Conservation (phyloP, 108 stramenopile species). For the Seminavis robusta region DNA sequence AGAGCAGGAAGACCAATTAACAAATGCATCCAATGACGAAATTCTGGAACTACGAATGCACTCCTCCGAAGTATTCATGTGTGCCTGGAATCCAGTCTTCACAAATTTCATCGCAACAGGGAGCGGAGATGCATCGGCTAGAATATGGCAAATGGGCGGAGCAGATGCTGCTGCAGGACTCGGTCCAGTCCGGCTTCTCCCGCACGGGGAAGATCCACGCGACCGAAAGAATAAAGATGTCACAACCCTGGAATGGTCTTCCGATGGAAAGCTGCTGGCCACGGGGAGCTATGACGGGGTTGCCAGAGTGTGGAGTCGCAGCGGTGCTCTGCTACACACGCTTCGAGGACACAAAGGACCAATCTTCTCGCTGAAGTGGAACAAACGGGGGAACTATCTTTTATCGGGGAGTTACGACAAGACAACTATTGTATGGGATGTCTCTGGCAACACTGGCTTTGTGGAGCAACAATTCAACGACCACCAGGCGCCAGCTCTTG, state of each 20-base stretch:
- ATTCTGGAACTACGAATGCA: conserved; percentile 80
- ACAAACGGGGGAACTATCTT: conserved; percentile 85
- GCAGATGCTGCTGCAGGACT: conserved; percentile 54
- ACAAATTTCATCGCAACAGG: conserved; percentile 92
- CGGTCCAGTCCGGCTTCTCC: conserved; percentile 71
- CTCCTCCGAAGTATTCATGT: conserved; percentile 95
- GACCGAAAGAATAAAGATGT: conserved; percentile 96
- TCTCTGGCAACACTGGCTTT: conserved; percentile 56
- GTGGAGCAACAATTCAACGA: conserved; percentile 89
- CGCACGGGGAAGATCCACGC: conserved; percentile 69
- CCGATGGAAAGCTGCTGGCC: conserved; percentile 87
- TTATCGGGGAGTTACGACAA: conserved; percentile 93
- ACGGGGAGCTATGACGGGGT: conserved; percentile 96
- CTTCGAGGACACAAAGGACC: conserved; percentile 90
- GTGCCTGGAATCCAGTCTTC: conserved; percentile 93
- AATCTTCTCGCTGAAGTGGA: conserved; percentile 96
- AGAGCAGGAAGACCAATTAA: conserved; percentile 67
- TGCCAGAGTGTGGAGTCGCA: conserved; percentile 88
- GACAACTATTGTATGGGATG: conserved; percentile 95
- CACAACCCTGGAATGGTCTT: conserved; percentile 93
- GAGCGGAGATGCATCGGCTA: conserved; percentile 90
- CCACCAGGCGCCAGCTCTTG: conserved; percentile 86
- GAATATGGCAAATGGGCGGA: conserved; percentile 89
- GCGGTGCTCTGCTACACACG: conserved; percentile 77
- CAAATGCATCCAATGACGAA: conserved; percentile 51